Base-by-base conservation (phyloP, 805 yeast genomes). In the Candida silvicultrix region DNA sequence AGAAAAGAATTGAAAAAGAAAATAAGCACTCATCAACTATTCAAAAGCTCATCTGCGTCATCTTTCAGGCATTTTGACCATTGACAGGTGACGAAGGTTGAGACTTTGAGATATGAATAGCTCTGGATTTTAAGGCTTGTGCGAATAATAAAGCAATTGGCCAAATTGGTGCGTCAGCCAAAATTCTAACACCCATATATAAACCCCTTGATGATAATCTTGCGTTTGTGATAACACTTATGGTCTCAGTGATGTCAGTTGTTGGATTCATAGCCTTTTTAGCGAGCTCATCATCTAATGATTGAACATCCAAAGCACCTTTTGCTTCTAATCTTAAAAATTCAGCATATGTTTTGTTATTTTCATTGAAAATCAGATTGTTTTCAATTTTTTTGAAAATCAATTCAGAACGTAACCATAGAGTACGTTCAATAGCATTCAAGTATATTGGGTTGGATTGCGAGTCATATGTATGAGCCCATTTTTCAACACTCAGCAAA, bases 91-190 rank as follows among this genome's bases (percentile, higher is more conserved):
- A 42, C 20, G 40, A 46, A 18, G 58, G 58, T 38, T 56, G 59
- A 6, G 56, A 49, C 25, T 55, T 54, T n/a, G 59, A 54, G 40
- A 66, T 67, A 49, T 56, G 58, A 5, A 77, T 70, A 5, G 83
- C 81, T 57, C 89, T 74, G 29, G 81, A 75, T 58, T 83, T 85
- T 55, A 85, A 69, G 2, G 89, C 89, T 59, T 85, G 92, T 0
- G 92, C 92, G 68, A 85, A 83, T 18, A 83, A 77, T 61, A 85
- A 67, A 1, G 89, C 86, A 43, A 85, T 74, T 0, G 94, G 94
- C 95, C 95, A 85, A 22, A 85, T 83, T 15, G 94, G 94, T 0
- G 90, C 90, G 68, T 85, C 94, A 4, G 89, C 89, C 43, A 85
- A 68, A 28, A 85, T 82, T 54, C 89, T 69, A 12, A 85, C 85